phyloP scores from a whole-genome alignment of 2,329 filamentous ascomycete genomes.

The Chaetomiaceae sp. region DNA sequence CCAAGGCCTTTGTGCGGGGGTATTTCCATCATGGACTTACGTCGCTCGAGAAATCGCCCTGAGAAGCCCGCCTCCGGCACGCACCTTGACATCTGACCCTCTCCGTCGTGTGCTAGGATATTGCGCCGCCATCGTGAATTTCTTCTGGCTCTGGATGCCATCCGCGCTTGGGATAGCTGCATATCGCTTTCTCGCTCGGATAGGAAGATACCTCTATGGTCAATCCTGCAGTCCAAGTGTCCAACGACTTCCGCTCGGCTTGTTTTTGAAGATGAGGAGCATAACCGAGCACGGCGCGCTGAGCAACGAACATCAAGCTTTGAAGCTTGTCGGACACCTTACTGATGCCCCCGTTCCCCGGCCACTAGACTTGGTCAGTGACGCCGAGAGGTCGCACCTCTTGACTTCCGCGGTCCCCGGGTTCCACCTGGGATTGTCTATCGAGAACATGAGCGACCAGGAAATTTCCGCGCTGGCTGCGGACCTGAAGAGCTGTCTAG shows the following conservation, averaged over 20 bases:
- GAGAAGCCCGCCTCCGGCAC: neutral
- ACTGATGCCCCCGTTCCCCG: neutral
- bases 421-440: neutral
- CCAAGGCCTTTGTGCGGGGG: neutral
- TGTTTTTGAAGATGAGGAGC: neutral
- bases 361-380: neutral
- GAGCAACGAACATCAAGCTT: neutral
- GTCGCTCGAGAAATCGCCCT: neutral
- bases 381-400: neutral
- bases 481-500: neutral
- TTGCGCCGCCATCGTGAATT: neutral
- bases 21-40: neutral
- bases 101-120: neutral
- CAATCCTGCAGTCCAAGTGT: neutral
- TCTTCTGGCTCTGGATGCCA: neutral
- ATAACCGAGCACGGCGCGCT: neutral
- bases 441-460: conserved; percentile 5
- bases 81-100: too few species aligned
- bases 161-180: neutral
- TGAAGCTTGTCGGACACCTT: neutral
- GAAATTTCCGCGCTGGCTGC: neutral
- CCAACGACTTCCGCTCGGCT: neutral
- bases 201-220: neutral
- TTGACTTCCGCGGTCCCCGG: neutral
- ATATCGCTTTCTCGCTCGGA: neutral